These are phyloP conservation scores for Gossypium lobatum DNA, from an alignment of 441 rosid species.

Conservation along the genomic window DNA sequence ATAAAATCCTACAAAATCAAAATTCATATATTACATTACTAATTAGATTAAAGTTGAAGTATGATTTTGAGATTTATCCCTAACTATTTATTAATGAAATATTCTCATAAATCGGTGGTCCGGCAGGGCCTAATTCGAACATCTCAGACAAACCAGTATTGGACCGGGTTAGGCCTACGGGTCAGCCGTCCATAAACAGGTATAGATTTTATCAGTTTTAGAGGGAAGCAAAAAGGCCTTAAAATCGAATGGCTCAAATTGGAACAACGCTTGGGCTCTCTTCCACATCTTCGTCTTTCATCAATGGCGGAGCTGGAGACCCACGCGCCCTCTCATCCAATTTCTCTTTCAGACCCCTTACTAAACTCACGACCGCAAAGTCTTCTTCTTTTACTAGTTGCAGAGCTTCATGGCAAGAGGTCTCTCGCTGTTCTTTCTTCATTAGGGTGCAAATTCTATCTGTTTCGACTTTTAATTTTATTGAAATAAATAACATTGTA, in stretches of 20 bases:
- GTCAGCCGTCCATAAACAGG: background rate
- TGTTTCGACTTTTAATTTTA: background rate
- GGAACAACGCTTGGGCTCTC: slow-evolving; percentile 26
- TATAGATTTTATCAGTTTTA: background rate
- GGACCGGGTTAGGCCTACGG: background rate
- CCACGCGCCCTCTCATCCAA: slow-evolving; percentile 10
- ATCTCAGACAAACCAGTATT: background rate
- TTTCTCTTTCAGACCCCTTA: slow-evolving; percentile 7
- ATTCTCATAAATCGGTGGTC: background rate
- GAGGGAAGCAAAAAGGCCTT: background rate
- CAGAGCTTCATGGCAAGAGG: slow-evolving; percentile 92
- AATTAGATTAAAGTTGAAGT: too few species aligned
- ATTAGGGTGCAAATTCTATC: background rate
- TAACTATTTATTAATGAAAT: too few species aligned
- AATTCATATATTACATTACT: too few species aligned
- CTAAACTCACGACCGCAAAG: slow-evolving; percentile 4
- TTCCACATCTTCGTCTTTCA: slow-evolving; percentile 28
- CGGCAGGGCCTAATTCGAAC: background rate
- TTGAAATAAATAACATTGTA: background rate
- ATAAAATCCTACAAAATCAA: too few species aligned
- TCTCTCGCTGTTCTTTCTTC: background rate
- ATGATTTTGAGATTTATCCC: too few species aligned
- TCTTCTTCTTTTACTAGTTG: slow-evolving; percentile 27
- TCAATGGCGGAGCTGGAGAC: slow-evolving; percentile 5
- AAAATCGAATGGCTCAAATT: slow-evolving; percentile 27